These are phyloP conservation scores for Inosperma sp. DNA, from an alignment of 768 basidiomycete species.

Conservation along the genomic window DNA sequence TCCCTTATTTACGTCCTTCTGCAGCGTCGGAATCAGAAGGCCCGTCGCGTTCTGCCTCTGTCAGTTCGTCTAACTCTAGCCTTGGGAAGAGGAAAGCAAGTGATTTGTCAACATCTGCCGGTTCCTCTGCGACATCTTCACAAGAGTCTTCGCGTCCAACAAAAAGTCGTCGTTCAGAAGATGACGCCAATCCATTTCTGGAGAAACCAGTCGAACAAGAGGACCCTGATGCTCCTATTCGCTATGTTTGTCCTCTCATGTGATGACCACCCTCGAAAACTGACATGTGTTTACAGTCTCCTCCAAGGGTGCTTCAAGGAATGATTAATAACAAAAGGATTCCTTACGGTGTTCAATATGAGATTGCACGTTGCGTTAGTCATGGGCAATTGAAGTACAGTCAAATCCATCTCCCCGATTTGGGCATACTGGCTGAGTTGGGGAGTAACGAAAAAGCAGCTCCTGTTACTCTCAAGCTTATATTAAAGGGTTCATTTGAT, in stretches of 20 bases:
- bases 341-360: conserved; percentile 49
- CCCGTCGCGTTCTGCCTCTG: not conserved
- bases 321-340: conserved; percentile 28
- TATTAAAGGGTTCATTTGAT: conserved; percentile 1
- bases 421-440: conserved; percentile 24
- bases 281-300: conserved; percentile 18
- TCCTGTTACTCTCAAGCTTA: conserved; percentile 20
- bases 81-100: conserved; percentile 5
- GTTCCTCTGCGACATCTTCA: not conserved
- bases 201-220: not conserved
- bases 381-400: conserved; percentile 26
- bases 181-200: conserved; percentile 18
- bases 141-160: not conserved
- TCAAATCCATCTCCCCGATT: conserved; percentile 24
- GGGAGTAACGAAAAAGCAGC: conserved; percentile 33
- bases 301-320: conserved; percentile 17
- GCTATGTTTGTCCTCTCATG: conserved; percentile 12
- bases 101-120: no score
- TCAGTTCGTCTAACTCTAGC: not conserved
- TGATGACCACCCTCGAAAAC: not conserved
- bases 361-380: conserved; percentile 44
- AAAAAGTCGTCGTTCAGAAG: not conserved
- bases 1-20: not conserved
- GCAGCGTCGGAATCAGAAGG: not conserved
- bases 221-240: conserved; percentile 14